A percentile compares a stretch with the other conserved stretches of the same genome.
Evolutionary conservation across 2,329 filamentous ascomycete species (phyloP).

Genomic region (Pestalotiopsis sp.): DNA sequence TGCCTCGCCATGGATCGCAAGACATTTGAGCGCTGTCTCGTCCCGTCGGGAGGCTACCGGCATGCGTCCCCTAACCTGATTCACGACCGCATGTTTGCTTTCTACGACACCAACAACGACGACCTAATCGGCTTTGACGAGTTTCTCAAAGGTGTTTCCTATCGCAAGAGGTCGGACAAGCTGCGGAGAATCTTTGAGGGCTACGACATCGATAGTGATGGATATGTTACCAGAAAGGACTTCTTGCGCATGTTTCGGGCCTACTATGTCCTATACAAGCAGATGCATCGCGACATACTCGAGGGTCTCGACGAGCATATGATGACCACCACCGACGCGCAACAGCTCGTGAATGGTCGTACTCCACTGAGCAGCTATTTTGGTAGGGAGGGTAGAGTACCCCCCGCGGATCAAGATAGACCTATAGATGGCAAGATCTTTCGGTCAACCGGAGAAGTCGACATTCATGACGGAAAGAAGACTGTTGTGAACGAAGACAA

Average conservation of each 20-base stretch:
- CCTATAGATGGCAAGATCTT: constrained; percentile 68
- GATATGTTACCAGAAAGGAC: constrained; percentile 81
- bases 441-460: constrained; percentile 63
- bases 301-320: constrained; percentile 78
- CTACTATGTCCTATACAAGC: constrained; percentile 87
- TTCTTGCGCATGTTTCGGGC: constrained; percentile 90
- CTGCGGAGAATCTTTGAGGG: constrained; percentile 78
- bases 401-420: constrained; percentile 61
- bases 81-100: constrained; percentile 94
- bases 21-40: constrained; percentile 89
- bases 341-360: constrained; percentile 73
- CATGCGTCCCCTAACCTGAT: constrained; percentile 84
- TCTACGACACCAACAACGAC: constrained; percentile 91
- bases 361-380: constrained; percentile 77
- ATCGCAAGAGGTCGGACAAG: constrained; percentile 68
- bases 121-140: constrained; percentile 89
- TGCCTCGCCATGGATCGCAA: constrained; percentile 85
- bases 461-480: constrained; percentile 59
- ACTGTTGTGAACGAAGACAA: constrained; percentile 61
- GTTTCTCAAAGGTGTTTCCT: constrained; percentile 81
- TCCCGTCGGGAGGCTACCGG: constrained; percentile 79
- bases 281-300: constrained; percentile 83
- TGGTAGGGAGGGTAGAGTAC: constrained; percentile 71
- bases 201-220: constrained; percentile 89
- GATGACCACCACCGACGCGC: constrained; percentile 73